These are phyloP conservation scores for Rhodotorula glutinis DNA, from an alignment of 1,284 basidiomycete species.

Conservation along the genomic window DNA sequence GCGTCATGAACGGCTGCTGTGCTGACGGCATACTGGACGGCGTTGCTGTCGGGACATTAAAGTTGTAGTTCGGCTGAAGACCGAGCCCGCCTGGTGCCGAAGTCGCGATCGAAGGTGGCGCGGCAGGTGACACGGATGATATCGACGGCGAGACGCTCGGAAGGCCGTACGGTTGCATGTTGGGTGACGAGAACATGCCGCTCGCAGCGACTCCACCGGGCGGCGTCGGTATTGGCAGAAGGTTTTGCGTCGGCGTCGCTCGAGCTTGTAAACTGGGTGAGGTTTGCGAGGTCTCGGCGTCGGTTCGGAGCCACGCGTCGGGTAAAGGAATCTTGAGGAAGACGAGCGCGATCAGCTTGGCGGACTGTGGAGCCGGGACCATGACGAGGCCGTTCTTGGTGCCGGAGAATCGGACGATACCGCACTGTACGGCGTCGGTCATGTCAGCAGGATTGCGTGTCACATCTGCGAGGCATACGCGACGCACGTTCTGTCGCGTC, in stretches of 20 bases:
- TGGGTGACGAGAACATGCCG: constrained; percentile 27
- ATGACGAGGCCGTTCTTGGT: constrained; percentile 29
- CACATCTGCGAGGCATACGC: not conserved
- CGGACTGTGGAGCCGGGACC: constrained; percentile 26
- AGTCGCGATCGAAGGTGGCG: not conserved
- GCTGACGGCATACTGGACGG: not conserved
- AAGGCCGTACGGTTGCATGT: not conserved
- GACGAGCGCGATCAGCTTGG: constrained; percentile 30
- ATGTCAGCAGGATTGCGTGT: not conserved
- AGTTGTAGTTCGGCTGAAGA: not conserved
- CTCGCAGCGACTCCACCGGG: constrained; percentile 2
- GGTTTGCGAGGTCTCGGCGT: not conserved
- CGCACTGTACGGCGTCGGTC: constrained; percentile 14
- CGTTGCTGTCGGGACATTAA: not conserved
- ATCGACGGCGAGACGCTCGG: not conserved
- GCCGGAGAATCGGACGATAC: constrained; percentile 27
- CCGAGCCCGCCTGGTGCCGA: not conserved
- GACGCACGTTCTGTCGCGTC: constrained; percentile 15
- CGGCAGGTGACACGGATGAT: not conserved
- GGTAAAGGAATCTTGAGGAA: constrained; percentile 34
- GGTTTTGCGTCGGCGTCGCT: constrained; percentile 1
- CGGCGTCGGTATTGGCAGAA: not conserved
- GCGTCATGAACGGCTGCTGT: constrained; percentile 3
- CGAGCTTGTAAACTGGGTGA: not conserved
- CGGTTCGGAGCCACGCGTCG: constrained; percentile 20